Base-by-base conservation (phyloP, 1,139 yeast genomes). In the Geotrichum candidum region DNA sequence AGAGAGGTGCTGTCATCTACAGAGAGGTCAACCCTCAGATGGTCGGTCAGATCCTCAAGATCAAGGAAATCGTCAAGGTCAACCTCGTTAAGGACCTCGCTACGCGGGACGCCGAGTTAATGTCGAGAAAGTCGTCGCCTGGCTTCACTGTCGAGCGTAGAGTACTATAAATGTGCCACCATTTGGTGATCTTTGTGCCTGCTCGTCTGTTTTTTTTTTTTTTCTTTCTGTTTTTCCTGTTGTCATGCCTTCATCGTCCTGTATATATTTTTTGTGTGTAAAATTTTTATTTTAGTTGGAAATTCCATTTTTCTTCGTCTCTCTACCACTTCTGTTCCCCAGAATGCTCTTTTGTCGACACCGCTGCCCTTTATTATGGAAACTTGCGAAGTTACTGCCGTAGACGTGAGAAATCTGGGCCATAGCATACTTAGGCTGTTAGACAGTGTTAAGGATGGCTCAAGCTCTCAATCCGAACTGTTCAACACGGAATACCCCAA, bases 11-110 rank as follows among this genome's bases (percentile, higher is more conserved):
- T 55, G 82, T 86, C 1, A 86, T 85, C 5, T 92, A 87, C 76
- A 91, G 86, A 69, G 78, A 78, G 57, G 91, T 90, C 11, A 81
- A 87, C 29, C 91, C 95, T 25, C 82, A 87, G 51, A 83, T 88
- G 63, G 97, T 98, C 6, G 96, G 96, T 72, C 86, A 87, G 77
- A 81, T 94, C 64, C 84, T 90, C 57, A 80, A 83, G 64, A 90
- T 94, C 61, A 94, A 94, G 74, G 98, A 94, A 74, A 79, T 94
- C 62, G 94, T 94, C n/a, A 83, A 83, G 63, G 95, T 94, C 38
- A 95, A 91, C 68, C 78, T 91, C 53, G 86, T 88, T 9, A 85
- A 85, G 55, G 50, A 41, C 18, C 29, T 59, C n/a, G 54, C 57
- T n/a, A 29, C 41, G 6, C 51, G 54, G 46, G 46, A 53, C 22